Base-by-base conservation (phyloP, 2,329 filamentous ascomycete genomes). In the Chrysoporthe austroafricana region DNA sequence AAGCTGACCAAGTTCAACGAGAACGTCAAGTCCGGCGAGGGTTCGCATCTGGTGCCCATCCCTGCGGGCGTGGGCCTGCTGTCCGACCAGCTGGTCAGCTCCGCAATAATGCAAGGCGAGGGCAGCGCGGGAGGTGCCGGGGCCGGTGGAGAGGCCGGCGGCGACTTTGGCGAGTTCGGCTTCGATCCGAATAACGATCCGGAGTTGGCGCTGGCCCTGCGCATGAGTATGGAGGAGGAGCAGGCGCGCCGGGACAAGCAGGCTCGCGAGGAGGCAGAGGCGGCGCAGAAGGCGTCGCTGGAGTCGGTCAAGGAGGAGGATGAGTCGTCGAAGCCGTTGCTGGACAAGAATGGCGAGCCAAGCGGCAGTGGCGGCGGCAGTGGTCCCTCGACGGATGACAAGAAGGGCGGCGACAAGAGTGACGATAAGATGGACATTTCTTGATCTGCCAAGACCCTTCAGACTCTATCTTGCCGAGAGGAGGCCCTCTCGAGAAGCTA, bases 181-280 rank as follows among this genome's bases (percentile, higher is more conserved):
- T 93, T 97, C 72, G 96, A 98, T 79, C 94, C 95, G 16, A 91
- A 90, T 64, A 86, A 94, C 75, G 96, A 99, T 77, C 96, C 96
- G 3, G 96, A 99, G 79, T 83, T 99, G 76, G 96, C 96, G 32
- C 88, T 99, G 73, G 96, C 96, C 63, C 84, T 99, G 77, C 90
- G 96, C 71, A 97, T 99, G 93, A 97, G 93, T 80, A 93, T 97
- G 87, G 96, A 99, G 79, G 96, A 99, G 78, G 96, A 99, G 81
- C 96, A 96, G 83, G 94, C 94, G 70, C 86, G 96, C 74, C 90
- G 96, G 80, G 69, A 70, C 62, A 74, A 74, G 66, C 73, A 73
- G 70, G 70, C 72, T 34, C 71, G 70, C 60, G 96, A 99, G 81
- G 96, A 96, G 83, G 94, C 94, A 69, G 86, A 96, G 75, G 90